Base-by-base conservation (phyloP, 225 moss, liverwort and hornwort species). In the Pseudisothecium myosuroides region DNA sequence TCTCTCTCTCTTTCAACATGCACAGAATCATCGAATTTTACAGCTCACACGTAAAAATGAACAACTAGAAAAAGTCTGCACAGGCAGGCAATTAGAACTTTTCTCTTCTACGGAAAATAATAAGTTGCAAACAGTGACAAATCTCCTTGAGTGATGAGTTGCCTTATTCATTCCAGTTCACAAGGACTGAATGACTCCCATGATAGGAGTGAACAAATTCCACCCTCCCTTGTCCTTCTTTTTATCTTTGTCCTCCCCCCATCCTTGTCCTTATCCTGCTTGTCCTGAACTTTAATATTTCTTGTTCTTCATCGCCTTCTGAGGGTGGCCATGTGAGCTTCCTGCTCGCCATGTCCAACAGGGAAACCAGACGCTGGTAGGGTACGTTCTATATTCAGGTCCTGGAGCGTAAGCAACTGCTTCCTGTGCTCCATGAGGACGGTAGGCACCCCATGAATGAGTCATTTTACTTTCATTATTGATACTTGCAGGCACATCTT, bases 271-370 rank as follows among this genome's bases (percentile, higher is more conserved):
- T 80, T 18, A 39, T 80, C 80, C 80, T 39, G 3, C 26, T 80
- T 80, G 80, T 80, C 80, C 80, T 80, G 6, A 4, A n/a, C 78
- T 58, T 88, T 65, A 18, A 45, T 85, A 77, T 14, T 36, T 74
- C 72, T 61, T 89, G 12, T 49, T 36, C 69, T 86, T 80, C 84
- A 82, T 77, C 63, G 89, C 86, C 89, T 89, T 82, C 85, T 87
- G 88, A 60, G 89, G 90, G 82, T 72, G 84, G 72, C 83, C 78
- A 85, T 92, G 88, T 86, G 91, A 91, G 83, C 93, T 78, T 85
- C 91, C 58, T 91, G 90, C 63, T 63, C 86, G 54, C 69, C 93
- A 86, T 94, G 90, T 76, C 71, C 92, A 92, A 88, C 84, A 86
- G 90, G 89, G 84, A 91, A 88, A 75, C 69, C 91, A 69, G 87